phyloP scores from a whole-genome alignment of 495 filamentous ascomycete species.

The Elasticomyces elasticus region DNA sequence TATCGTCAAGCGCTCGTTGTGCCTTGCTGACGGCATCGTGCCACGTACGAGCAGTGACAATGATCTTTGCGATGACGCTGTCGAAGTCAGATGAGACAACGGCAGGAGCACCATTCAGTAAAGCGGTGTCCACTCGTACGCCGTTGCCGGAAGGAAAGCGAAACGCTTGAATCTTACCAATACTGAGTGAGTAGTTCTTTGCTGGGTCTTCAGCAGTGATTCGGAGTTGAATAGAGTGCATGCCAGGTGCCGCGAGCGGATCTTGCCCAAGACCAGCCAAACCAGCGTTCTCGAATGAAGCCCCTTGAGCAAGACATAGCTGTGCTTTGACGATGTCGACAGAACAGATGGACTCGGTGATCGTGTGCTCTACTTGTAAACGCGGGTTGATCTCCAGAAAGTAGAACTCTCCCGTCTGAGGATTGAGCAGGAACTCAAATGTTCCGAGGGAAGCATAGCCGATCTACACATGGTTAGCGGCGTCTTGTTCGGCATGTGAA shows the following conservation, averaged over 20 bases:
- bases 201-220: conserved; percentile 48
- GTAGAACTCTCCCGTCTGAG: conserved; percentile 26
- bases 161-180: conserved; percentile 47
- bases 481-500: not conserved
- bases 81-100: conserved; percentile 49
- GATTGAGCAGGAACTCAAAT: conserved; percentile 35
- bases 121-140: conserved; percentile 47
- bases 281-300: conserved; percentile 34
- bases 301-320: conserved; percentile 45
- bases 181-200: conserved; percentile 45
- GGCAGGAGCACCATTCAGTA: conserved; percentile 33
- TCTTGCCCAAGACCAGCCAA: conserved; percentile 27
- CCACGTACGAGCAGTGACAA: conserved; percentile 46
- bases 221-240: conserved; percentile 47
- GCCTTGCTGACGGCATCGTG: conserved; percentile 42
- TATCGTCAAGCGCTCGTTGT: conserved; percentile 45
- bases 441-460: conserved; percentile 32
- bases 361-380: conserved; percentile 44
- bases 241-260: conserved; percentile 27
- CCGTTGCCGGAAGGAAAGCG: conserved; percentile 46
- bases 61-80: conserved; percentile 51
- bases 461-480: conserved; percentile 19
- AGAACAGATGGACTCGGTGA: conserved; percentile 37
- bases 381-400: conserved; percentile 35
- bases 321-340: conserved; percentile 40